These are phyloP conservation scores for Emericellopsis atlantica DNA, from an alignment of 2,329 filamentous ascomycete species.

Conservation along the genomic window DNA sequence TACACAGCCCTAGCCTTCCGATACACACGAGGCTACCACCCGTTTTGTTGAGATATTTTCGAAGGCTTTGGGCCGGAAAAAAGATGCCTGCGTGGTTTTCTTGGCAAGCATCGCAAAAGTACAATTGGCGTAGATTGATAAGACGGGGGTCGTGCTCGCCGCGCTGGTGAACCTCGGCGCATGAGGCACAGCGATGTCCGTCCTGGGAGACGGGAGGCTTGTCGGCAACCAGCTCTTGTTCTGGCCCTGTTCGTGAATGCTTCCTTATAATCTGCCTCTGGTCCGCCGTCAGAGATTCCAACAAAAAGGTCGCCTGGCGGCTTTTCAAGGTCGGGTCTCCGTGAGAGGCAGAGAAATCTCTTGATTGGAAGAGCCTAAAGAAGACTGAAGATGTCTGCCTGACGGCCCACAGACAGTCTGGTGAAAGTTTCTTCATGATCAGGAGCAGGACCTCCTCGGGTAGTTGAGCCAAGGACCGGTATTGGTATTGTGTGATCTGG, in stretches of 20 bases:
- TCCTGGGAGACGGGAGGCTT: no score
- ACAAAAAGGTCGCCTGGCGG: neutral
- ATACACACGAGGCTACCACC: neutral
- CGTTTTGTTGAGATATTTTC: neutral
- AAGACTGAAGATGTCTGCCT: neutral
- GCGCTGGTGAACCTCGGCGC: neutral
- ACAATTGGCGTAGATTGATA: neutral
- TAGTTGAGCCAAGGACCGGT: neutral
- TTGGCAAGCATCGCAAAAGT: neutral
- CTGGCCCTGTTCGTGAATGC: no score
- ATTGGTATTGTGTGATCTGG: no score
- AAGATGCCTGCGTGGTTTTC: neutral
- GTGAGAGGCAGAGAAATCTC: neutral
- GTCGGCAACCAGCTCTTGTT: no score
- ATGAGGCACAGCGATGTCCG: neutral
- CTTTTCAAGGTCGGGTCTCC: neutral
- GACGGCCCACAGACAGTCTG: neutral
- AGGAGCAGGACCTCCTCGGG: neutral
- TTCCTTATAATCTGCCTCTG: no score
- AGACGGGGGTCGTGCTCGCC: neutral
- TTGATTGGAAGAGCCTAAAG: neutral
- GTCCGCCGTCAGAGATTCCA: neutral
- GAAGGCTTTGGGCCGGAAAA: neutral
- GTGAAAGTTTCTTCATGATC: neutral
- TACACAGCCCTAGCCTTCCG: neutral